Conservation (phyloP, 192 early-diverging fungal genomes). For the Allomyces arbusculus region DNA sequence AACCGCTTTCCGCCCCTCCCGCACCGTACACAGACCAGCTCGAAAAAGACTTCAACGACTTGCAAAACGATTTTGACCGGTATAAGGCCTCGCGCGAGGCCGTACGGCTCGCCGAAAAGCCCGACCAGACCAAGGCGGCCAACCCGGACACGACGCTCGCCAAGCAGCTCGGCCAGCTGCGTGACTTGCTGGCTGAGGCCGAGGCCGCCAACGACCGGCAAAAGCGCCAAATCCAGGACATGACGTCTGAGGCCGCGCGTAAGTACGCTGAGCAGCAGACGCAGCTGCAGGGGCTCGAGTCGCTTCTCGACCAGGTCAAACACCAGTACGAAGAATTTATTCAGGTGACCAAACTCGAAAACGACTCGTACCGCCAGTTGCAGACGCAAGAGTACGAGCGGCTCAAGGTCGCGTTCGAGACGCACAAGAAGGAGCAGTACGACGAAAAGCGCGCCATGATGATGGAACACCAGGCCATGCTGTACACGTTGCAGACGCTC, state of each 20-base stretch:
- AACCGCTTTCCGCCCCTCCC: too few species aligned
- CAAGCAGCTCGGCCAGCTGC: constrained; percentile 2
- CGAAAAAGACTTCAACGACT: constrained; percentile 4
- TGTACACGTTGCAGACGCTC: constrained; percentile 31
- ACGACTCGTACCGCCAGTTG: constrained; percentile 18
- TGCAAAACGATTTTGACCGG: not conserved
- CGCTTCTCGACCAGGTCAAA: constrained; percentile 30
- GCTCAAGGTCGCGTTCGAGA: constrained; percentile 21
- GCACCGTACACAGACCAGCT: not conserved
- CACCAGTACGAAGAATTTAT: constrained; percentile 43
- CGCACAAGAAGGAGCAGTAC: constrained; percentile 19
- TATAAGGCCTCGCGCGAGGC: not conserved
- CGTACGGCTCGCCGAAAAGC: not conserved
- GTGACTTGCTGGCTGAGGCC: constrained; percentile 8
- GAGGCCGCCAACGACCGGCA: constrained; percentile 10
- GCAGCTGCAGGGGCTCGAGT: constrained; percentile 36
- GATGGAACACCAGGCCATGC: constrained; percentile 24
- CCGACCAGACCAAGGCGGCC: too few species aligned
- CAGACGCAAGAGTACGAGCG: constrained; percentile 26
- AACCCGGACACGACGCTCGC: constrained; percentile 2
- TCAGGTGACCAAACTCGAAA: constrained; percentile 30
- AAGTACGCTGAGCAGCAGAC: constrained; percentile 36
- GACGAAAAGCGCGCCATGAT: constrained; percentile 33
- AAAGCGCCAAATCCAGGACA: constrained; percentile 21
- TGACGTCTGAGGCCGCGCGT: constrained; percentile 25